A percentile compares a stretch with the other conserved stretches of the same genome.
Evolutionary conservation across 192 early-diverging fungal species (phyloP).

Genomic region (Lobosporangium transversale): DNA sequence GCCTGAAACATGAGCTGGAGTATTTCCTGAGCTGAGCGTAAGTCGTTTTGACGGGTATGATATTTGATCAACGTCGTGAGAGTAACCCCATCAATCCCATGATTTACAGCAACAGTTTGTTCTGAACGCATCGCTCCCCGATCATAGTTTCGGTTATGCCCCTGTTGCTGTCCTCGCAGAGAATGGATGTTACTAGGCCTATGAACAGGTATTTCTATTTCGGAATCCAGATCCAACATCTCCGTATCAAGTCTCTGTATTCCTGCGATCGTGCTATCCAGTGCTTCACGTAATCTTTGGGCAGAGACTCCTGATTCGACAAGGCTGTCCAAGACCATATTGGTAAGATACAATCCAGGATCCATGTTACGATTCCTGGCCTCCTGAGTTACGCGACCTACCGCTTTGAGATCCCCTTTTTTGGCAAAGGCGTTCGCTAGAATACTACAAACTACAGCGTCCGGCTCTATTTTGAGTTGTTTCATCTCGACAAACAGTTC

Average conservation of each 20-base stretch:
- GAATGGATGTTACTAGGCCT: background rate
- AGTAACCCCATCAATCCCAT: conserved; percentile 23
- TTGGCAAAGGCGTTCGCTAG: conserved; percentile 43
- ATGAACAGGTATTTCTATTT: conserved; percentile 21
- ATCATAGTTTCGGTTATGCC: background rate
- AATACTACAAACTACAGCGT: conserved; percentile 23
- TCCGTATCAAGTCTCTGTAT: background rate
- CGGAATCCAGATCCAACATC: conserved; percentile 4
- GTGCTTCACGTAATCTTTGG: conserved; percentile 17
- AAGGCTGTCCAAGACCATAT: conserved; percentile 25
- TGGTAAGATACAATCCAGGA: conserved; percentile 23
- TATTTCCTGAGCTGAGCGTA: conserved; percentile 19
- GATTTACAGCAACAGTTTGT: background rate
- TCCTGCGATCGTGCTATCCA: conserved; percentile 17
- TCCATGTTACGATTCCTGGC: conserved; percentile 22
- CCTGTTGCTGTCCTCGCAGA: background rate
- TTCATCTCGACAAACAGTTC: conserved; percentile 44
- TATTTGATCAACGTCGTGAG: conserved; percentile 44
- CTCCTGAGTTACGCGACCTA: conserved; percentile 33
- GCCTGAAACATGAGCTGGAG: conserved; percentile 31
- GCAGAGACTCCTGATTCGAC: conserved; percentile 25
- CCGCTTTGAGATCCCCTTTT: conserved; percentile 30
- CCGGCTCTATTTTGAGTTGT: conserved; percentile 20
- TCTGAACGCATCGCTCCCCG: background rate
- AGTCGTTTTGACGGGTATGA: conserved; percentile 30